Base-by-base conservation (phyloP, 805 yeast species). In the Wickerhamiella azymoides region DNA sequence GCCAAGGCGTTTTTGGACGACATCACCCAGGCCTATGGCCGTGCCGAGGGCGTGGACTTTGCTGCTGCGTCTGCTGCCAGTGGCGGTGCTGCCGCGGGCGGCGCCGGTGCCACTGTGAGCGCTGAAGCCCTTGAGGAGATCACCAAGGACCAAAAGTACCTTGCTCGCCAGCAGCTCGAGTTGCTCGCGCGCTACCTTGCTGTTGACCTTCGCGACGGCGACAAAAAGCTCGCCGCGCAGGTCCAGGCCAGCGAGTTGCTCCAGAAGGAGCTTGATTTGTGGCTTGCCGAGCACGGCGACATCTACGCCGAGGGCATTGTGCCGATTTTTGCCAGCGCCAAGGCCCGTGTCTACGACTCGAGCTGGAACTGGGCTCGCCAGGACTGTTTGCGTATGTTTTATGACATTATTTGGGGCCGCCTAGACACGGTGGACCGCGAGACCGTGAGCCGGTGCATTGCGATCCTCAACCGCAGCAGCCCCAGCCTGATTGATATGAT, bases 351-450 rank as follows among this genome's bases (percentile, higher is more conserved):
- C 46, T 92, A 89, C 65, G 97, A 92, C 67, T 86, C 96, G 18
- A 86, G 88, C 67, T 92, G 98, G 98, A 93, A 93, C 67, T 92
- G 98, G 98, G 96, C 97, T 40, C 84, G 96, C 67, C 98, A 92
- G 71, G 95, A 92, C 63, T 83, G 92, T 50, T 70, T 92, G 56
- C 77, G 86, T 42, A 80, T 92, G 84, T 92, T 84, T 69, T 92
- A 76, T 62, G 96, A 92, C 66, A 86, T 92, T 58, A 86, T 92
- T 56, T 93, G 92, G 65, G 98, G 98, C 64, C 80, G 84, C 53
- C 74, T 82, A 52, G 77, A 86, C 51, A 80, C 84, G 49, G 82
- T 92, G 54, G 97, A 92, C 65, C 79, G 98, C 64, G 96, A 92
- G 69, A 86, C 93, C 52, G 94, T 92, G 51, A 77, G 89, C 53